Conservation (phyloP, 495 filamentous ascomycete genomes). For the Penicillium desertorum region DNA sequence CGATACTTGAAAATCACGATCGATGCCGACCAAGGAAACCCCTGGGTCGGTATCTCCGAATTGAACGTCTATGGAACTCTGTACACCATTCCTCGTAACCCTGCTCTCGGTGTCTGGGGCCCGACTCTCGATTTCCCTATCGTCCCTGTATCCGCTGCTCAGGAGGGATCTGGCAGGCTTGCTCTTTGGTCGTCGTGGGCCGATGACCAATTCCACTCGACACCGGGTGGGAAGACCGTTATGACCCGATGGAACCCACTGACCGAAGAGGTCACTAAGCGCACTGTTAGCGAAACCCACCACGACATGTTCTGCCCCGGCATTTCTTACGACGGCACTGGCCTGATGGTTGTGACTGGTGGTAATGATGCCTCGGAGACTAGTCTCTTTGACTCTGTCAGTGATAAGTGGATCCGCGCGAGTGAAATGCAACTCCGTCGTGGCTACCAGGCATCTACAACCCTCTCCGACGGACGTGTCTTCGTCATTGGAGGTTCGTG, state of each 20-base stretch:
- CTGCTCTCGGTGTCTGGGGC: conserved; percentile 42
- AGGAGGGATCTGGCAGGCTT: conserved; percentile 37
- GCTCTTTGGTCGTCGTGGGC: conserved; percentile 46
- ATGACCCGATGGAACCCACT: conserved; percentile 17
- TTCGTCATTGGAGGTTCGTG: conserved; percentile 64
- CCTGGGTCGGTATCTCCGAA: conserved; percentile 36
- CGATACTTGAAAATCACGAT: conserved; percentile 44
- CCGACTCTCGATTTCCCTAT: conserved; percentile 53
- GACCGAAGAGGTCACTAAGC: conserved; percentile 34
- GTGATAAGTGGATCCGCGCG: conserved; percentile 32
- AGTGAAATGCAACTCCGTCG: conserved; percentile 48
- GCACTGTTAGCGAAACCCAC: conserved; percentile 44
- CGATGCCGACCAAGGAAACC: conserved; percentile 34
- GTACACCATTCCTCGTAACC: conserved; percentile 12
- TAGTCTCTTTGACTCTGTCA: conserved; percentile 44
- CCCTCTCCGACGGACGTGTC: conserved; percentile 52
- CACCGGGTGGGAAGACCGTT: conserved; percentile 36
- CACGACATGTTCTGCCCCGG: conserved; percentile 68
- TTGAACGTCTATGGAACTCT: conserved; percentile 29
- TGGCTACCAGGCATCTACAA: conserved; percentile 58
- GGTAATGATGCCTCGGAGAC: conserved; percentile 45
- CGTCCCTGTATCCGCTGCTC: conserved; percentile 44
- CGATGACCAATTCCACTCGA: conserved; percentile 36
- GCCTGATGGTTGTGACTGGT: conserved; percentile 55
- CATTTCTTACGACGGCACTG: conserved; percentile 50